A percentile compares a stretch with the other conserved stretches of the same genome.
Evolutionary conservation across 2,329 filamentous ascomycete genomes (phyloP).

Genomic region (Aureobasidium mangrovei): DNA sequence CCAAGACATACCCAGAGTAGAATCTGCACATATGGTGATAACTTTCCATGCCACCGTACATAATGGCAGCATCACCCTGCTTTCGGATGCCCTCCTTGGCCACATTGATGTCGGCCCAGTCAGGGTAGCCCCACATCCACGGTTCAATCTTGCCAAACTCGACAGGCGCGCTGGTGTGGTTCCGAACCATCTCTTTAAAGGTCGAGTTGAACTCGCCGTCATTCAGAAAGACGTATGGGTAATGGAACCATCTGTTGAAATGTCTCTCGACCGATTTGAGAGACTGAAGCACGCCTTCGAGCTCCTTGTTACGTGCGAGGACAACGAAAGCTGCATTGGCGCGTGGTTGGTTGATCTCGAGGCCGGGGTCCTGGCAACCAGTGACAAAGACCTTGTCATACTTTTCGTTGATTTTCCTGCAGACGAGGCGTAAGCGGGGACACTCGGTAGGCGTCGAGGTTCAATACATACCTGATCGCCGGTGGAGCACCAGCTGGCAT

Average conservation of each 20-base stretch:
- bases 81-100: conserved; percentile 94
- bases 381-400: conserved; percentile 94
- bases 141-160: conserved; percentile 92
- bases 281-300: conserved; percentile 92
- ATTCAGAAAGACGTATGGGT: conserved; percentile 97
- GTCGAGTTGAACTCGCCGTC: conserved; percentile 93
- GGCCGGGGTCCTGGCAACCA: conserved; percentile 67
- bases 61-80: conserved; percentile 93
- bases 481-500: conserved; percentile 84
- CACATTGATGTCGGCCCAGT: conserved; percentile 90
- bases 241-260: conserved; percentile 98
- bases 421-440: conserved; percentile 11
- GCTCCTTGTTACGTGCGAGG: conserved; percentile 87
- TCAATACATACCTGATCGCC: conserved; percentile 64
- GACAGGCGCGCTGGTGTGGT: conserved; percentile 78
- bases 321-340: conserved; percentile 96
- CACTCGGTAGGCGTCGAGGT: background rate
- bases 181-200: conserved; percentile 79
- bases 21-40: conserved; percentile 99
- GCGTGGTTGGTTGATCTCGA: conserved; percentile 63
- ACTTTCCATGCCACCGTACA: conserved; percentile 98
- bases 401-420: conserved; percentile 90
- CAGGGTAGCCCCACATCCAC: conserved; percentile 91
- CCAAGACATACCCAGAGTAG: conserved; percentile 75
- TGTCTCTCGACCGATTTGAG: conserved; percentile 97